These are phyloP conservation scores for Trichomonas gallinae DNA, from an alignment of 208 protist genomes.

Conservation along the genomic window DNA sequence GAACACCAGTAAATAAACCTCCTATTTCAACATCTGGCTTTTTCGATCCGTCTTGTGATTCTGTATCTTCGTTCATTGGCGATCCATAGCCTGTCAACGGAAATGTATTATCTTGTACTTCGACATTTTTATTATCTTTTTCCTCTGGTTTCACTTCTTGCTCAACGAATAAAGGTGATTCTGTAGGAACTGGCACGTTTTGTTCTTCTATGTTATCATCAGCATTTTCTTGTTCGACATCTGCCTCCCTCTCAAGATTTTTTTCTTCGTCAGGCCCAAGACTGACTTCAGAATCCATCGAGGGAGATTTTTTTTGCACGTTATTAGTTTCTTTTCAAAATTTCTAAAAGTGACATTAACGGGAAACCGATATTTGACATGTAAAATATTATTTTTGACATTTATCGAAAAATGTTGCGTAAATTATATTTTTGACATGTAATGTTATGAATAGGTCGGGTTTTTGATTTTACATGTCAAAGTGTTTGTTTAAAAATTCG, in stretches of 20 bases:
- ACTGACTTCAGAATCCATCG: not conserved
- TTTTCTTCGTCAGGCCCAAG: not conserved
- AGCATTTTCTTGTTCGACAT: not conserved
- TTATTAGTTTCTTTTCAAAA: too few relatives aligned
- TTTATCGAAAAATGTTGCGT: too few relatives aligned
- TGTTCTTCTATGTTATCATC: not conserved
- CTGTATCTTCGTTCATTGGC: not conserved
- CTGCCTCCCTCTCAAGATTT: not conserved
- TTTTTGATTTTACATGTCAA: too few relatives aligned
- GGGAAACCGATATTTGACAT: too few relatives aligned
- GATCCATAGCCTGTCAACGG: not conserved
- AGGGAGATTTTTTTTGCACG: not conserved
- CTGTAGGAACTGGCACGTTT: not conserved
- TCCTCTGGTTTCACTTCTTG: not conserved
- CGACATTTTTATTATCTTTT: not conserved
- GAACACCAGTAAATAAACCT: not conserved
- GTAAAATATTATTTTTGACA: too few relatives aligned
- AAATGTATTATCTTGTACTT: not conserved
- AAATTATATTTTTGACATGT: too few relatives aligned
- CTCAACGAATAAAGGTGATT: not conserved
- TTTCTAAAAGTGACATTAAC: too few relatives aligned
- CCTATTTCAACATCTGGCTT: not conserved
- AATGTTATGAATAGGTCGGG: too few relatives aligned
- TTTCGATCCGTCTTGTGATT: not conserved
- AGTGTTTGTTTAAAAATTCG: not conserved